Conservation (phyloP, 352 stramenopile species). For the Pythium coloratum region DNA sequence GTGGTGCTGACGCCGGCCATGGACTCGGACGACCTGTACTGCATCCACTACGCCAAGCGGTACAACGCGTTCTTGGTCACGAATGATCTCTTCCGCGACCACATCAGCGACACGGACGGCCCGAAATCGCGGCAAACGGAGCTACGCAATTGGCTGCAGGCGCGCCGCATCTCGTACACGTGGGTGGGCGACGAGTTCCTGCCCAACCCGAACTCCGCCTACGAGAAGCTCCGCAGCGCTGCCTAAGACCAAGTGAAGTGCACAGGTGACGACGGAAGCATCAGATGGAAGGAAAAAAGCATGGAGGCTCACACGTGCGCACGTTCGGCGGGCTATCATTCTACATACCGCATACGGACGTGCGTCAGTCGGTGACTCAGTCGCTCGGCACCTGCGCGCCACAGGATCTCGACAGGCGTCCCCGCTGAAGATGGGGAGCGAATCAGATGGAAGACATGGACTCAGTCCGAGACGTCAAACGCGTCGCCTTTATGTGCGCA, state of each 20-base stretch:
- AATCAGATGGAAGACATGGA: not conserved
- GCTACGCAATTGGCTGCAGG: constrained; percentile 63
- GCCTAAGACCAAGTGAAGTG: not conserved
- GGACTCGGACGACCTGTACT: constrained; percentile 91
- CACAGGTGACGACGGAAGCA: not conserved
- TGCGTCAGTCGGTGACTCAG: not conserved
- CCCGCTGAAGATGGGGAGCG: not conserved
- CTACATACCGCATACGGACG: not conserved
- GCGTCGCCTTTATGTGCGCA: not conserved
- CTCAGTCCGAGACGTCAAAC: not conserved
- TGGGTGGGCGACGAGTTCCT: constrained; percentile 88
- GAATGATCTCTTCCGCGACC: constrained; percentile 89
- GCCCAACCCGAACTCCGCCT: constrained; percentile 86
- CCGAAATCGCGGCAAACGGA: constrained; percentile 57
- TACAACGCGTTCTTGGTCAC: constrained; percentile 81
- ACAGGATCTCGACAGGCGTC: not conserved
- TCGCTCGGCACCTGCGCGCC: not conserved
- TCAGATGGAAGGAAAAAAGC: not conserved
- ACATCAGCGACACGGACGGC: constrained; percentile 67
- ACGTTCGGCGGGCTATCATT: not conserved
- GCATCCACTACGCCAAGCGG: constrained; percentile 84
- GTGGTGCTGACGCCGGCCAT: constrained; percentile 80
- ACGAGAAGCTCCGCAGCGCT: constrained; percentile 21
- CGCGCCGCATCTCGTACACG: constrained; percentile 85
- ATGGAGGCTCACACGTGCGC: too few species aligned